Evolutionary conservation across 306 rosid genomes (phyloP), one percentile per base, ranked within the genome.

Genomic region (Canavalia ensiformis): DNA sequence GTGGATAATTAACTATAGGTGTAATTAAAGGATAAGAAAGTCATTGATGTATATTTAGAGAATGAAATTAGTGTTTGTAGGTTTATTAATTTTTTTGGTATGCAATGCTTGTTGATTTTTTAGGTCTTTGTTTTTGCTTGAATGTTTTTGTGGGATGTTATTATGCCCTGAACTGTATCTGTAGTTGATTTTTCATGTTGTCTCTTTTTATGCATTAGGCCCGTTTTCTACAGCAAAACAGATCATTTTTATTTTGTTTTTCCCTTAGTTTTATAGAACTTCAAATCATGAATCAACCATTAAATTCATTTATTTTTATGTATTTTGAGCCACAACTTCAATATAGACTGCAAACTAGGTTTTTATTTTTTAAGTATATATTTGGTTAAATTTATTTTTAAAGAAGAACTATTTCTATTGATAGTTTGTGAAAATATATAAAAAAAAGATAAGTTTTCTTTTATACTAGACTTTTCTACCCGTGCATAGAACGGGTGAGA

Each of bases 111-210:
- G 18, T 59, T 59, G 41, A 41, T 59, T 9, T 59, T 59, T 59
- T 59, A 30, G 66, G 42, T 59, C 66, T 31, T 59, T 59, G 66
- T 59, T 31, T 59, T 59, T 59, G 66, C 66, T 8, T 59, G 66
- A 39, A 59, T 59, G 41, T 10, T 30, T 30, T 59, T 52, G 66
- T 59, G 5, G 42, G 41, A 3, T 59, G 41, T 59, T 59, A 58
- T 9, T 9, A 56, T 28, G 33, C 7, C 66, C 42, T 59, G 0
- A 29, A 57, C 7, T 52, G 2, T 52, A n/a, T 52, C 7, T 52
- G 57, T 13, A 12, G 6, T 3, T 51, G 1, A 51, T 12, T 51
- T 51, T 12, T 51, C 34, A 7, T 30, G 41, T 59, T 59, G 41
- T 59, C 66, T 30, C 2, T 58, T 29, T 58, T 30, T 58, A 3